phyloP scores from a whole-genome alignment of 2,329 filamentous ascomycete species.

The Aureobasidium sp. region DNA sequence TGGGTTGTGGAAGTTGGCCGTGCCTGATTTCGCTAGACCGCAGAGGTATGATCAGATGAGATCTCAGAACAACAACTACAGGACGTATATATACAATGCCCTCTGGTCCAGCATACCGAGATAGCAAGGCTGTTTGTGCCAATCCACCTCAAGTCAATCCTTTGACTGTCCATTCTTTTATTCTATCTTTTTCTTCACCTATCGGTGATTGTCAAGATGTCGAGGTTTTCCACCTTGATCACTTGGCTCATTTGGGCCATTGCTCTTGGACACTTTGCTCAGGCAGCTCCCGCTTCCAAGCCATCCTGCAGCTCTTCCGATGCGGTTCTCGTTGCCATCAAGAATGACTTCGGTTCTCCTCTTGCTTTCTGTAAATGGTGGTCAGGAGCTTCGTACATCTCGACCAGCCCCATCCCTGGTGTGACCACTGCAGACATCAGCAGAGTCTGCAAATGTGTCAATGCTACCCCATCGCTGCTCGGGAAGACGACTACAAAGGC shows the following conservation, averaged over 20 bases:
- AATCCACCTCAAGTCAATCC: neutral
- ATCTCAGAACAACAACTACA: neutral
- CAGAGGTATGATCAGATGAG: neutral
- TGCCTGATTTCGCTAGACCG: neutral
- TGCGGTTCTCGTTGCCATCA: neutral
- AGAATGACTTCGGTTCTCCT: slow-evolving; percentile 3
- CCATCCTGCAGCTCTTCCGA: neutral
- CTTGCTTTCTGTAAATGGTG: slow-evolving; percentile 12
- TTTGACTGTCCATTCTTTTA: neutral
- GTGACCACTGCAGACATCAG: neutral
- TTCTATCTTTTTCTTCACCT: neutral
- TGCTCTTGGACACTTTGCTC: neutral
- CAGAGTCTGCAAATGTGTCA: slow-evolving; percentile 9
- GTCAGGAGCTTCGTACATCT: neutral
- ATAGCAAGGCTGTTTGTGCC: neutral
- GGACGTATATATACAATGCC: neutral
- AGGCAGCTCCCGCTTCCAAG: neutral
- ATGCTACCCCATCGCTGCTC: neutral
- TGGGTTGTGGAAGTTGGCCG: neutral
- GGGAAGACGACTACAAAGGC: neutral
- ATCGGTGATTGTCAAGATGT: neutral
- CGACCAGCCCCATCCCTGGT: slow-evolving; percentile 5
- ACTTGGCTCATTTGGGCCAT: neutral
- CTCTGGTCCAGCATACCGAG: neutral
- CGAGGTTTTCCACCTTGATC: neutral